These are phyloP conservation scores for Telfairia occidentalis DNA, from an alignment of 331 rosid species.

Conservation along the genomic window DNA sequence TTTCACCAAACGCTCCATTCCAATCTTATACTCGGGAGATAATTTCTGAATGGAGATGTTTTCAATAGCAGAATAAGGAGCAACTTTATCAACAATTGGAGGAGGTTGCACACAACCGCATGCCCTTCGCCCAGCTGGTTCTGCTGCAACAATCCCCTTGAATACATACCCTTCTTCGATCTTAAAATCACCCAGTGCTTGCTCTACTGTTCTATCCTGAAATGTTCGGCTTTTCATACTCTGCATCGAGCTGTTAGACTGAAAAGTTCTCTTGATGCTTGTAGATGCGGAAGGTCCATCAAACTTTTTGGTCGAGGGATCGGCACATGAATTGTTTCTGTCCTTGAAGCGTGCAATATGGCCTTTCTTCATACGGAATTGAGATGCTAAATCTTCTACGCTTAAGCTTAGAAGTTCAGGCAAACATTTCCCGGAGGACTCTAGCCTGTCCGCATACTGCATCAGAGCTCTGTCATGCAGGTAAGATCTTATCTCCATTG, in stretches of 20 bases:
- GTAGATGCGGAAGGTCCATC: constrained; percentile 21
- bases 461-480: constrained; percentile 62
- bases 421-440: constrained; percentile 33
- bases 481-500: constrained; percentile 66
- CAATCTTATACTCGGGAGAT: constrained; percentile 74
- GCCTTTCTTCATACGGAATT: constrained; percentile 69
- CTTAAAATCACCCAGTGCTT: constrained; percentile 35
- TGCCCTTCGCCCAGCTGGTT: constrained; percentile 52
- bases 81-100: constrained; percentile 41
- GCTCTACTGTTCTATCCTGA: constrained; percentile 34
- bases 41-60: constrained; percentile 62
- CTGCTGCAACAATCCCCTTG: constrained; percentile 71
- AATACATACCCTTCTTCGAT: constrained; percentile 60
- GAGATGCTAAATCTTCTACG: constrained; percentile 29
- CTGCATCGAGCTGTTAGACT: constrained; percentile 22
- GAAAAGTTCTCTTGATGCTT: constrained; percentile 30
- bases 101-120: constrained; percentile 73
- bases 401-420: constrained; percentile 46
- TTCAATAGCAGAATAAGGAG: constrained; percentile 52
- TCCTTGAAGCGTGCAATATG: constrained; percentile 67
- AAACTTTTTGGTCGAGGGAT: constrained; percentile 25
- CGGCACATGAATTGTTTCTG: constrained; percentile 29
- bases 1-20: constrained; percentile 70
- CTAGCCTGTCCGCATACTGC: constrained; percentile 74
- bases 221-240: constrained; percentile 17